Conservation (phyloP, 768 basidiomycete species). For the Lactarius evosmus region DNA sequence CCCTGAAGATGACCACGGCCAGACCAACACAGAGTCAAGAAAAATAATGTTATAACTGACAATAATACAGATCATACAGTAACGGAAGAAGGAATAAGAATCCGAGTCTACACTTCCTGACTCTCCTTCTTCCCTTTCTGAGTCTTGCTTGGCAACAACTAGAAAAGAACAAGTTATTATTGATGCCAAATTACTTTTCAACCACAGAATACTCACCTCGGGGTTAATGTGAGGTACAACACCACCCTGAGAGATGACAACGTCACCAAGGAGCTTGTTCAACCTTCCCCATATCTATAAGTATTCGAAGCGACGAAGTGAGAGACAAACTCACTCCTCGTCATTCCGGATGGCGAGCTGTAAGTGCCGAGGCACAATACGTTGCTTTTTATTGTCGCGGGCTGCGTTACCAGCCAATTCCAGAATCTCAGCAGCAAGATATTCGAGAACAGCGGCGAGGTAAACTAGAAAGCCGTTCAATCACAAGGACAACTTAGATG, state of each 20-base stretch:
- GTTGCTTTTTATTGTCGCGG: conserved; percentile 90
- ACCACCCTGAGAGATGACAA: conserved; percentile 95
- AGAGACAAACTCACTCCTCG: conserved; percentile 59
- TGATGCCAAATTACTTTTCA: neutral
- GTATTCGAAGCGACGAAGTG: neutral
- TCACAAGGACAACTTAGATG: conserved; percentile 1
- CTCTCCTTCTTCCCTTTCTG: conserved; percentile 51
- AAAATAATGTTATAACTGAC: conserved; percentile 27
- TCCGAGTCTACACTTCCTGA: conserved; percentile 36
- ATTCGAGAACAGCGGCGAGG: conserved; percentile 89
- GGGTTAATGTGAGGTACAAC: conserved; percentile 80
- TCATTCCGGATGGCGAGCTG: conserved; percentile 95
- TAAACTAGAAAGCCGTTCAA: conserved; percentile 52
- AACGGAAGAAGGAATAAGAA: conserved; percentile 16
- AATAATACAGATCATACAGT: conserved; percentile 28
- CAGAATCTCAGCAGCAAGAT: conserved; percentile 90
- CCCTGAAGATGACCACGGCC: neutral
- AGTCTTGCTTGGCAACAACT: conserved; percentile 48
- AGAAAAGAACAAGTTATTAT: conserved; percentile 7
- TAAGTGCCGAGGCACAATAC: conserved; percentile 93
- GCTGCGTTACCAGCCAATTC: conserved; percentile 90
- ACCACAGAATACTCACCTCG: conserved; percentile 38
- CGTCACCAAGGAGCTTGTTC: conserved; percentile 69
- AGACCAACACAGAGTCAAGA: conserved; percentile 3
- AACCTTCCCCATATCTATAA: conserved; percentile 41